phyloP scores from a whole-genome alignment of 2,329 filamentous ascomycete species.

The Paraconiothyrium sp. region DNA sequence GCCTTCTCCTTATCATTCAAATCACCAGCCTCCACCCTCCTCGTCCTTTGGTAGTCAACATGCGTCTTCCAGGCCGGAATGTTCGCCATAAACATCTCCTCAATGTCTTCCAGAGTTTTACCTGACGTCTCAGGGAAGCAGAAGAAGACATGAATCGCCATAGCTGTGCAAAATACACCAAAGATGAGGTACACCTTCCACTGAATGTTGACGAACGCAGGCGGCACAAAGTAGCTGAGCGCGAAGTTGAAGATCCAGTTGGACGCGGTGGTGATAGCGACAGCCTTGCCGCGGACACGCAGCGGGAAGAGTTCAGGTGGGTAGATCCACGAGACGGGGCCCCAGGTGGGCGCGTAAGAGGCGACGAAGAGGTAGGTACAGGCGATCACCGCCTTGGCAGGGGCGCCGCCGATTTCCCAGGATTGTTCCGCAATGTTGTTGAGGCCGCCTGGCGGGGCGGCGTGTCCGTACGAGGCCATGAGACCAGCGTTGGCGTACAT shows the following conservation, averaged over 20 bases:
- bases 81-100: slow-evolving; percentile 71
- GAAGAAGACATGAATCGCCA: slow-evolving; percentile 75
- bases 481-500: slow-evolving; percentile 71
- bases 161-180: slow-evolving; percentile 73
- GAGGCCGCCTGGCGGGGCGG: slow-evolving; percentile 50
- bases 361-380: slow-evolving; percentile 79
- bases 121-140: slow-evolving; percentile 74
- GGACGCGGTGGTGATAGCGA: slow-evolving; percentile 66
- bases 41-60: slow-evolving; percentile 35
- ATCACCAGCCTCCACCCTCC: slow-evolving; percentile 35
- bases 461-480: slow-evolving; percentile 67
- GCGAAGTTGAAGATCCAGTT: slow-evolving; percentile 71
- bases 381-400: slow-evolving; percentile 66
- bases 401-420: slow-evolving; percentile 51
- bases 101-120: slow-evolving; percentile 80
- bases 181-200: slow-evolving; percentile 79
- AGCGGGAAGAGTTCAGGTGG: slow-evolving; percentile 71
- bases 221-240: slow-evolving; percentile 64
- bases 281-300: slow-evolving; percentile 70
- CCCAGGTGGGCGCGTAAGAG: slow-evolving; percentile 72
- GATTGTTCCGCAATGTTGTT: slow-evolving; percentile 54
- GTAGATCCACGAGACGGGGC: slow-evolving; percentile 67
- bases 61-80: slow-evolving; percentile 66
- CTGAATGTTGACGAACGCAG: slow-evolving; percentile 66
- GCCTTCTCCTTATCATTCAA: slow-evolving; percentile 37